Evolutionary conservation across 2,329 filamentous ascomycete genomes (phyloP), one percentile per base, ranked within the genome.

Genomic region (Lasiodiplodia citricola): DNA sequence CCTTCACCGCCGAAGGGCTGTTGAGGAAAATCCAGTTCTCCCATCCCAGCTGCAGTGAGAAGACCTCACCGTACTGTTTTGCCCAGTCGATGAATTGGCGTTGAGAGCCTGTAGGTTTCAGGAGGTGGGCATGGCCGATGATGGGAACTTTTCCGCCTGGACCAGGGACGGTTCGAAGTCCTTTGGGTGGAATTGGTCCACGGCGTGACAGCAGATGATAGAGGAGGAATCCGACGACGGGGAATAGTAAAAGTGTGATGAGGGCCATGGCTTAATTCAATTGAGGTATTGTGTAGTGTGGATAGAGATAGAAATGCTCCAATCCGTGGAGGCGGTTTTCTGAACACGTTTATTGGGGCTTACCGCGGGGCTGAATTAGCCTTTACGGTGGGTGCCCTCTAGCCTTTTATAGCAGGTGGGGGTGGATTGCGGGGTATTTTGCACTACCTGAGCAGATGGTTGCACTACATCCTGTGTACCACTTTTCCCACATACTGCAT

Each of bases 21-120:
- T 82, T 83, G 35, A 85, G 71, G 68, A 83, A 75, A 21, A 83
- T 79, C 81, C 82, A 85, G 69, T 82, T 78, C 57, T 83, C 77
- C 79, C 80, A 83, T 6, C 83, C 83, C 4, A 84, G 72, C 2
- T 78, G 76, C 21, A 85, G 73, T 68, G 79, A 79, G 74, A 80
- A 84, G 4, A 84, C 66, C n/a, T 84, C 82, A 44, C 83, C 83
- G 71, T 83, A 83, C 64, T 80, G 66, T 2, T 72, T 70, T 0
- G 81, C 80, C 81, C 81, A 84, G 65, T 74, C 58, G 0, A 72
- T 72, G 56, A 80, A 75, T 60, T 76, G 72, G 25, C 73, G 74
- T 25, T 78, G 75, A 13, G 78, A 75, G 37, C 56, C 56, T n/a
- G 74, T 70, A 13, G 68, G 55, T n/a, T 72, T 68, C 3, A 78